A percentile compares a stretch with the other conserved stretches of the same genome.
These are phyloP conservation scores for Podospora bellae-mahoneyi DNA, from an alignment of 495 filamentous ascomycete species.

Conservation along the genomic window DNA sequence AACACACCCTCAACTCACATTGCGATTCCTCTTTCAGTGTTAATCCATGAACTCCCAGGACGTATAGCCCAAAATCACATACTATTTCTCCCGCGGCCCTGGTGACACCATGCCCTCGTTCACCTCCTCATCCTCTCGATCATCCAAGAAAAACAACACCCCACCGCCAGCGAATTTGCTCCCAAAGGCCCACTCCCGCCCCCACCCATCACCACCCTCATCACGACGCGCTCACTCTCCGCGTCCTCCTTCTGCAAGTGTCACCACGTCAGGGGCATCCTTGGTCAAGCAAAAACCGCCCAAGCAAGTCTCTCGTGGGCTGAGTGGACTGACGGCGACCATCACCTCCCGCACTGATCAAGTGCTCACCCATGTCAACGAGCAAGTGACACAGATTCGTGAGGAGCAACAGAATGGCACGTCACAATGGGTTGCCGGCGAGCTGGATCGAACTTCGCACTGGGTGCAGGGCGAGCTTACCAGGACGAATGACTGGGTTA, in stretches of 20 bases:
- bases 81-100: background rate
- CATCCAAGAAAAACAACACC: background rate
- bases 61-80: background rate
- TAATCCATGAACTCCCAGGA: background rate
- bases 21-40: background rate
- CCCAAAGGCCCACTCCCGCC: background rate
- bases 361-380: conserved; percentile 4
- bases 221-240: background rate
- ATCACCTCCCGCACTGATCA: conserved; percentile 16
- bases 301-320: background rate
- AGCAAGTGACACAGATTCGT: conserved; percentile 1
- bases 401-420: conserved; percentile 8
- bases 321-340: background rate
- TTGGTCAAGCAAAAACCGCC: background rate
- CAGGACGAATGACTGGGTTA: background rate
- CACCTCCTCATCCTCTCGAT: background rate
- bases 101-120: background rate
- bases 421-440: conserved; percentile 5
- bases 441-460: conserved; percentile 6
- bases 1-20: background rate
- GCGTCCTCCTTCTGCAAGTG: background rate
- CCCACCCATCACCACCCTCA: background rate
- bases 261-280: background rate
- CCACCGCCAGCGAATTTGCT: background rate
- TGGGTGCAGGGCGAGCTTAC: background rate